Evolutionary conservation across 1,284 basidiomycete species (phyloP), one percentile per base, ranked within the genome.

Genomic region (Somion occarium): DNA sequence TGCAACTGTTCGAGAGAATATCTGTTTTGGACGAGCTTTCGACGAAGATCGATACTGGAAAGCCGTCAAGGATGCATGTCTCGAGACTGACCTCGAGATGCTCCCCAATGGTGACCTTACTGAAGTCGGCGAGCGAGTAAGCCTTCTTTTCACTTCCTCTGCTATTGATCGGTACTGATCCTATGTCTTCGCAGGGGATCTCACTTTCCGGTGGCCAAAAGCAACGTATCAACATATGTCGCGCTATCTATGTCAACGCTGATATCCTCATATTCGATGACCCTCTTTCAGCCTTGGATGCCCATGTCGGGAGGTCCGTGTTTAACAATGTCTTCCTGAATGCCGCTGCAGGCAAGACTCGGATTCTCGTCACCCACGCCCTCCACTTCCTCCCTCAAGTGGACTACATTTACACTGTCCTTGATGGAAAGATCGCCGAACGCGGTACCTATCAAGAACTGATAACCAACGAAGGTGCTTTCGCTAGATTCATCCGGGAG

Each of bases 201-300:
- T 86, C 84, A 13, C 76, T 92, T 7, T 89, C 85, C 38, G 90
- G 93, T 5, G 91, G 90, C 2, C 88, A 91, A 65, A 87, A 87
- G 59, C 86, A 89, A 61, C 79, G 88, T 15, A 59, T 85, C 53
- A 86, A 85, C 59, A 86, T 93, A 50, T 90, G 88, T 41, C 83
- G 93, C 49, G 85, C 91, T 0, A 84, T 95, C 53, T 97, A 96
- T 70, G 89, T 81, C 61, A 75, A 89, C 56, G 84, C 88, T 0
- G 91, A 93, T 51, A 87, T 96, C 53, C 85, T 93, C 59, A 86
- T 94, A 24, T 85, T 93, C 53, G 91, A 93, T 60, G 91, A 93
- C 61, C 88, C 89, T 5, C 72, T 88, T 5, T 85, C 80, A 4
- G 86, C 88, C 24, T 76, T 92, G 26, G 91, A 91, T 64, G 91